Evolutionary conservation across 2,329 filamentous ascomycete genomes (phyloP), one percentile per base, ranked within the genome.

Genomic region (Venturiaceae sp.): DNA sequence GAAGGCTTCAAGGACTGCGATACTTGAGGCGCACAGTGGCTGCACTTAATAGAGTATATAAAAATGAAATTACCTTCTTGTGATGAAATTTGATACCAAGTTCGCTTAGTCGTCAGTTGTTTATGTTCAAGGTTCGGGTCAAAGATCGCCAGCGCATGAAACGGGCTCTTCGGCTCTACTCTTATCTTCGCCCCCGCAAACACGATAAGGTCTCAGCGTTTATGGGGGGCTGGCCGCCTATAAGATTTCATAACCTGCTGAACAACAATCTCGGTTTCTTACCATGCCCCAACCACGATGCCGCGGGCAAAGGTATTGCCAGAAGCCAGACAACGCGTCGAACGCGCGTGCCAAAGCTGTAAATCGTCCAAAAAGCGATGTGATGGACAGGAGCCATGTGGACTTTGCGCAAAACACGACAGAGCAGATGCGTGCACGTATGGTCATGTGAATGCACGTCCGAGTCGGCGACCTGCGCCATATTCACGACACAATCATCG

Each of bases 321-420:
- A 33, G 61, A 65, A 55, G 60, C 65, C 36, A 60, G 64, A 55
- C 63, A 64, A 37, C 63, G 64, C n/a, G 62, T 62, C 26, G 60
- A 60, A n/a, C 59, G 61, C 37, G 64, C 64, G 58, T 66, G 64
- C 60, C 60, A 62, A 33, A 55, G 53, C 21, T 66, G 64, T 58
- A 63, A 64, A 54, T 28, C 58, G 5, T 65, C 63, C 23, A 66
- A 66, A 44, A 65, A 64, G 52, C 62, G 64, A 14, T 66, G 64
- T 54, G 57, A 65, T 50, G 62, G 60, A 32, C 56, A 30, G 9
- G 60, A 60, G 32, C 64, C 64, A 5, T 66, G 64, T 53, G 59
- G 50, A n/a, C 28, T 62, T 16, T 66, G 64, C 50, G 47, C 50
- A n/a, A 64, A 63, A 53, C 63, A 63, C 52, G 60, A 62, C 11